Conservation (phyloP, 108 stramenopile genomes). For the Seminavis robusta region DNA sequence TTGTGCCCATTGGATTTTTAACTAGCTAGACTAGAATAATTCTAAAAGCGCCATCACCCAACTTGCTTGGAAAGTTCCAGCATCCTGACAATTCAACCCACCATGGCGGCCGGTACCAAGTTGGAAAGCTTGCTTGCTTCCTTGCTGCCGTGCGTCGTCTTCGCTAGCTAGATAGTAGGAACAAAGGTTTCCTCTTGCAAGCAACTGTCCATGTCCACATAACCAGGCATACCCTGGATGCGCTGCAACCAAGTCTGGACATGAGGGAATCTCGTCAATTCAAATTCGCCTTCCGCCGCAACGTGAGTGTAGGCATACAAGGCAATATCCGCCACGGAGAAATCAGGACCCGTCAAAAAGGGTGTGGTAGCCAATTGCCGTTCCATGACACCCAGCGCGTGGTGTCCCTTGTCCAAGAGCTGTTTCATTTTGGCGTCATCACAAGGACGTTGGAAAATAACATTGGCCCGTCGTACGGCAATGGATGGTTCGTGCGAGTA, state of each 20-base stretch:
- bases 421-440: conserved; percentile 1
- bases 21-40: too few species aligned
- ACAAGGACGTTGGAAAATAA: conserved; percentile 8
- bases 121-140: too few species aligned
- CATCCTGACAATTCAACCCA: too few species aligned
- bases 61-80: too few species aligned
- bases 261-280: neutral
- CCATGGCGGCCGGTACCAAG: too few species aligned
- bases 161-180: too few species aligned
- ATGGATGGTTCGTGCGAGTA: conserved; percentile 9
- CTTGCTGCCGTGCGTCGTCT: too few species aligned
- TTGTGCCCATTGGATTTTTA: too few species aligned
- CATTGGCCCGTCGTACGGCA: conserved; percentile 12
- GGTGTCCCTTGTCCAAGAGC: conserved; percentile 3
- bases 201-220: too few species aligned
- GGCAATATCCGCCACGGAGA: conserved; percentile 16
- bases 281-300: conserved; percentile 8
- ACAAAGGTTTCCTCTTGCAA: too few species aligned
- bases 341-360: conserved; percentile 3
- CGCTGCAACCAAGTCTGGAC: conserved; percentile 4
- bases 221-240: too few species aligned
- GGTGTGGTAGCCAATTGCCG: neutral
- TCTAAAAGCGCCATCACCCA: too few species aligned
- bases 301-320: conserved; percentile 14
- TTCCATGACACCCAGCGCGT: conserved; percentile 12